Evolutionary conservation across 164 flowering plant genomes (phyloP), one percentile per base, ranked within the genome.

Genomic region (Vitis amurensis): DNA sequence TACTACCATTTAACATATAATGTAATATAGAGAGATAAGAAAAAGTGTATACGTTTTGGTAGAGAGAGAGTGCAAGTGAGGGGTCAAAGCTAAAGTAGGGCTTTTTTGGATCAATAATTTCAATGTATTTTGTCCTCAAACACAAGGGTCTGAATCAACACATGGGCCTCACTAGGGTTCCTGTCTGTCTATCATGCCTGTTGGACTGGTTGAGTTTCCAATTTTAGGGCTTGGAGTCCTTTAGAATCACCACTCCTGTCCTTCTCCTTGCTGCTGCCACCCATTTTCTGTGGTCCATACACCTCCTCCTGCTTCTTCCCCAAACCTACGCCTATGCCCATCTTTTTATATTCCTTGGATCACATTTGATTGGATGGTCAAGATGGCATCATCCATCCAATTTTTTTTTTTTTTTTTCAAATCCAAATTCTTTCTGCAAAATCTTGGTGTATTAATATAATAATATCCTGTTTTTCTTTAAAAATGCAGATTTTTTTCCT

Each of bases 81-180:
- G 73, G 77, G 76, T 75, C 79, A 79, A 79, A 76, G 82, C 67
- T 69, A 56, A 78, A 78, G 76, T 63, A 31, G 64, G 48, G 61
- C 74, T 71, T 79, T 68, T 70, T 53, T 55, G 62, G 50, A 73
- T 73, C 81, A 80, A 78, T 83, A 74, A 80, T 83, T 81, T 74
- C 76, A 55, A 62, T 66, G 75, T 68, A 55, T 75, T 73, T 76
- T 74, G 70, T 76, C 73, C 75, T 37, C 50, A 66, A 74, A 64
- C 15, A 62, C 63, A 79, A 58, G 63, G 37, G 69, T 74, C 71
- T 74, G 61, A 74, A 71, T 73, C 70, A 81, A 71, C 70, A 69
- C 17, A 67, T 66, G 78, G 80, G 78, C 73, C 79, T 74, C 51
- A 30, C 30, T 63, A 56, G 67, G 66, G 47, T 72, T 75, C 77